phyloP scores from a whole-genome alignment of 805 yeast species.

The Saturnispora zaruensis region DNA sequence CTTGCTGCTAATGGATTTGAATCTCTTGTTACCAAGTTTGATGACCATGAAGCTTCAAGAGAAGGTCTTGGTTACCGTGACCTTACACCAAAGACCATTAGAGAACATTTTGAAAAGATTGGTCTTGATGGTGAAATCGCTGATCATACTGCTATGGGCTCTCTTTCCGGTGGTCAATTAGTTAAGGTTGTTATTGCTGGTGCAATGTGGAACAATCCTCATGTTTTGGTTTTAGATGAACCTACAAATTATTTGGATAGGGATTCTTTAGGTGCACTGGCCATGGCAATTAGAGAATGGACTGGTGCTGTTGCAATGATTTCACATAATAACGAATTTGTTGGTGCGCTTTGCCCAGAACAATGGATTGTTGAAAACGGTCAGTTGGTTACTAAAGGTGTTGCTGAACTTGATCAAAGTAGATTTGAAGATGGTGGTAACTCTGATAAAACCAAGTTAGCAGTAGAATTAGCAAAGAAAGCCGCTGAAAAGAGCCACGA shows the following conservation, averaged over 20 bases:
- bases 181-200: conserved; percentile 98
- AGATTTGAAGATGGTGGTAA: conserved; percentile 74
- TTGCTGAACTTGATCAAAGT: conserved; percentile 60
- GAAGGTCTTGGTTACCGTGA: conserved; percentile 99
- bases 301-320: conserved; percentile 97
- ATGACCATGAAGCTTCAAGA: conserved; percentile 98
- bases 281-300: conserved; percentile 97
- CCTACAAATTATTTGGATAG: conserved; percentile 98
- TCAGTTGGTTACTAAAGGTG: conserved; percentile 75
- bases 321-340: conserved; percentile 94
- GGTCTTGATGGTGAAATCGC: conserved; percentile 98
- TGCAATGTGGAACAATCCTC: conserved; percentile 99
- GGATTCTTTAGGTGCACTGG: conserved; percentile 95
- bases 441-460: conserved; percentile 36
- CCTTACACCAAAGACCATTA: conserved; percentile 79
- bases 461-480: conserved; percentile 37
- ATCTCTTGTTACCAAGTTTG: conserved; percentile 90
- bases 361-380: conserved; percentile 98
- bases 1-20: conserved; percentile 78
- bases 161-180: conserved; percentile 95
- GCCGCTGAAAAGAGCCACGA: conserved; percentile 47
- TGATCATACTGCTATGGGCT: conserved; percentile 95
- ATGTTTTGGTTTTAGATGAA: conserved; percentile 90
- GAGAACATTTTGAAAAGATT: conserved; percentile 95
- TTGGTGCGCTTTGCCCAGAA: conserved; percentile 96